Conservation (phyloP, 768 basidiomycete genomes). For the Crucibulum laeve region DNA sequence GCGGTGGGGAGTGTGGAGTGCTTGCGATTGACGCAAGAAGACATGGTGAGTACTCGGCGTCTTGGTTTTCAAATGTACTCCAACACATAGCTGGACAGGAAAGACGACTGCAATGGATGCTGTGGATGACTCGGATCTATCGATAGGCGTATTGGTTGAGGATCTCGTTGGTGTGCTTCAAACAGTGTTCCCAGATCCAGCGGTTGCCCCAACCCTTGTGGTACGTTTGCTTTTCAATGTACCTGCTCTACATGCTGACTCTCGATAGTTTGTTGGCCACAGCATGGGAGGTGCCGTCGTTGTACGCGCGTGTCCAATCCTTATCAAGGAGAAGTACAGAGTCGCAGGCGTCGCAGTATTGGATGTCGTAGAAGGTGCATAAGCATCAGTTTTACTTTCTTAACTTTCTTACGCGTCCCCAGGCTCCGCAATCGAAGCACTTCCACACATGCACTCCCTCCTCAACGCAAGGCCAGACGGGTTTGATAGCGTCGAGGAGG, state of each 20-base stretch:
- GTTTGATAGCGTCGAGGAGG: constrained; percentile 80
- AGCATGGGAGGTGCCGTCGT: constrained; percentile 96
- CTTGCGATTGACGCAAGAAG: constrained; percentile 79
- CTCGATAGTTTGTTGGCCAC: constrained; percentile 77
- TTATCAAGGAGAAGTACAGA: constrained; percentile 66
- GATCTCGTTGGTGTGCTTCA: constrained; percentile 74
- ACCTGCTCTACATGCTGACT: constrained; percentile 1
- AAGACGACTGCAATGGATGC: constrained; percentile 50
- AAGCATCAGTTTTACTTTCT: background rate
- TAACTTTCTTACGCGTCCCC: constrained; percentile 1
- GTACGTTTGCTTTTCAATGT: constrained; percentile 35
- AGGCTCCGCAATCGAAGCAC: constrained; percentile 92
- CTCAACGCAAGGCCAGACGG: constrained; percentile 82
- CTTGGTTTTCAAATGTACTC: too few relatives aligned
- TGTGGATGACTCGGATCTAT: constrained; percentile 50
- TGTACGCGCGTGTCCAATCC: constrained; percentile 58
- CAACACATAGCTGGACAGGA: constrained; percentile 32
- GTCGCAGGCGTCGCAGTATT: constrained; percentile 78
- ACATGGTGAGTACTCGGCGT: constrained; percentile 75
- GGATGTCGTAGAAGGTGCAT: constrained; percentile 83
- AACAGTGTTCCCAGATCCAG: constrained; percentile 64
- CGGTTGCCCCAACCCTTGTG: constrained; percentile 64
- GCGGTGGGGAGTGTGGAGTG: constrained; percentile 74
- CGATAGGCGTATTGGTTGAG: constrained; percentile 62
- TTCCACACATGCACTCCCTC: constrained; percentile 88